Evolutionary conservation across 805 yeast genomes (phyloP).

Genomic region (Candida railenensis): DNA sequence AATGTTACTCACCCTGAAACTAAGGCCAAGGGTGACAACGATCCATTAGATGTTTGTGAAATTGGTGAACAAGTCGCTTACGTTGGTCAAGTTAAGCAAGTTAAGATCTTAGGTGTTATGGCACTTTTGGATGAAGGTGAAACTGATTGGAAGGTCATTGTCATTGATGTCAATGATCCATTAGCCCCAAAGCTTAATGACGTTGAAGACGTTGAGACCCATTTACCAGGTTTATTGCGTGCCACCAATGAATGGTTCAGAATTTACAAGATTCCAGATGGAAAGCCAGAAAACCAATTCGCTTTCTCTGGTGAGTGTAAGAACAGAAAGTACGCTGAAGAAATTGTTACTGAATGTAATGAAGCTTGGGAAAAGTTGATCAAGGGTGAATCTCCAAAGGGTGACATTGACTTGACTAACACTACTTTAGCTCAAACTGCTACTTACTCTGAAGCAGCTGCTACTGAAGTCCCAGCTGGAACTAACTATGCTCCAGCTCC

Average conservation of each 20-base stretch:
- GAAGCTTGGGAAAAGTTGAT: slow-evolving; percentile 65
- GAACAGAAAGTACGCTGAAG: slow-evolving; percentile 56
- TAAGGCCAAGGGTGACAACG: slow-evolving; percentile 79
- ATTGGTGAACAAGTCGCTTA: slow-evolving; percentile 47
- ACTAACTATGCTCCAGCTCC: slow-evolving; percentile 80
- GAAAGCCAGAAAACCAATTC: slow-evolving; percentile 72
- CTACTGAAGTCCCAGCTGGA: slow-evolving; percentile 65
- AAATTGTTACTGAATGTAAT: slow-evolving; percentile 61
- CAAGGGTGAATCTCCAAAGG: slow-evolving; percentile 36
- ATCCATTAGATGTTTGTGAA: slow-evolving; percentile 76
- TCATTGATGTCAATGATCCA: slow-evolving; percentile 66
- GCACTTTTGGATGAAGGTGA: slow-evolving; percentile 92
- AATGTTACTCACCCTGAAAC: slow-evolving; percentile 63
- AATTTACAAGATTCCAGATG: slow-evolving; percentile 80
- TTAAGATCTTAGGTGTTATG: slow-evolving; percentile 71
- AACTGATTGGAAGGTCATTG: slow-evolving; percentile 90
- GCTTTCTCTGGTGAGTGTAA: slow-evolving; percentile 71
- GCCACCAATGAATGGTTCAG: slow-evolving; percentile 78
- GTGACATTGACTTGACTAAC: slow-evolving; percentile 68
- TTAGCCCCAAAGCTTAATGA: slow-evolving; percentile 58
- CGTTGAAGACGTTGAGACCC: slow-evolving; percentile 63
- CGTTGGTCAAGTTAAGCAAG: slow-evolving; percentile 57
- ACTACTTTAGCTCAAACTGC: slow-evolving; percentile 63
- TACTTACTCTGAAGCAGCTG: slow-evolving; percentile 44
- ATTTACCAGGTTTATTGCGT: slow-evolving; percentile 69